Base-by-base conservation (phyloP, 371 early-diverging fungal genomes). In the Mucor velutinosus region DNA sequence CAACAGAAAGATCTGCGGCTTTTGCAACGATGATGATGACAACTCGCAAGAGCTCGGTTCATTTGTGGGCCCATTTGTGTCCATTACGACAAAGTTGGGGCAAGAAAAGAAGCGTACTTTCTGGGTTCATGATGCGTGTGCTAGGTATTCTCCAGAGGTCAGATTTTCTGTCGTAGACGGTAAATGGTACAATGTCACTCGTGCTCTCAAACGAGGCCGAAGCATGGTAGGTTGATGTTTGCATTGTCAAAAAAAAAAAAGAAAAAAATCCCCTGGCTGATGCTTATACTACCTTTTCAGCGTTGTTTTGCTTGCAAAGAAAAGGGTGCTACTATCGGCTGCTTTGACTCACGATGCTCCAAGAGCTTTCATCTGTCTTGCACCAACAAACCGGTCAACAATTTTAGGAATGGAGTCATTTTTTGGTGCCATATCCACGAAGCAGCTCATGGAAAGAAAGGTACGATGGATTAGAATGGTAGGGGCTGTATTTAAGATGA, bases 91-190 rank as follows among this genome's bases (percentile, higher is more conserved):
- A 30, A 77, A 75, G 27, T 78, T 77, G 32, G 88, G 89, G 3
- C 75, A 77, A 19, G 79, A 81, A 39, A 89, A 85, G 41, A 82
- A 81, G 60, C 76, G 82, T 19, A 75, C 82, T 0, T 93, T 95
- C 66, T 95, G 96, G 97, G 91, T 89, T 2, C 97, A 96, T 72
- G 87, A 91, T 60, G 83, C 89, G 0, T 96, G 96, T 69, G 97
- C 96, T 2, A 74, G 88, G 25, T 93, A 87, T 73, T 92, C 95
- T 0, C 95, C 95, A 8, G 94, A 95, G 73, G 95, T 95, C 2
- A 84, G 90, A 32, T 87, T 87, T 49, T 86, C 51, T 19, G 25
- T 88, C 2, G 82, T 81, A 12, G 81, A 86, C 56, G 88, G 89
- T 5, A 82, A 84, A 64, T 95, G 95, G 95, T 95, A 89, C 69